These are phyloP conservation scores for Plectosphaerella sp. DNA, from an alignment of 2,329 filamentous ascomycete species.

Conservation along the genomic window DNA sequence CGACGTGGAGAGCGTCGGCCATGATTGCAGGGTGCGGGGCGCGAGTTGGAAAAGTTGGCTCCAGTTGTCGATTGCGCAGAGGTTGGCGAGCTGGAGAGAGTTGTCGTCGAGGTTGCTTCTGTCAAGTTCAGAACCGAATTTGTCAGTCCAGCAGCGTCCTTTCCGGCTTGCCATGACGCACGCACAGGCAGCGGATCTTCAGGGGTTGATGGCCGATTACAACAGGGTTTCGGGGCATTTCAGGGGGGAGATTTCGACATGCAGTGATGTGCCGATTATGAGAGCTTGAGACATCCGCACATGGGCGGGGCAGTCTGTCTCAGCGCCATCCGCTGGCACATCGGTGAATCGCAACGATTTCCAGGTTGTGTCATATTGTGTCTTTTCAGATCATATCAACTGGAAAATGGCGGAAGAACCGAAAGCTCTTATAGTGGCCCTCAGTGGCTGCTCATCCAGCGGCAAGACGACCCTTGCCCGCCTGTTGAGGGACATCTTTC, in stretches of 20 bases:
- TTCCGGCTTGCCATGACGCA: too few species aligned
- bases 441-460: constrained; percentile 87
- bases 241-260: background rate
- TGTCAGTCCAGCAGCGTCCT: too few species aligned
- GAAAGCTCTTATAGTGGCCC: constrained; percentile 64
- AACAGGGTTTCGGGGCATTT: too few species aligned
- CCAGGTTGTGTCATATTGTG: too few species aligned
- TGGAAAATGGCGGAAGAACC: constrained; percentile 12
- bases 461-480: constrained; percentile 93
- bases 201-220: background rate
- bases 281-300: background rate
- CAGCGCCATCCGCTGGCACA: background rate
- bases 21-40: constrained; percentile 11
- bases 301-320: background rate
- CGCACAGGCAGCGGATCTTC: background rate
- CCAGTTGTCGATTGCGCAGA: too few species aligned
- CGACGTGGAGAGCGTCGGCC: constrained; percentile 38
- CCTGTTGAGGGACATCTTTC: constrained; percentile 77
- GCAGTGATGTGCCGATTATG: background rate
- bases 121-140: too few species aligned
- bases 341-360: too few species aligned
- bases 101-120: background rate
- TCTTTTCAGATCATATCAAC: background rate
- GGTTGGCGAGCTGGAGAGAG: background rate
- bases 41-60: background rate